Conservation (phyloP, 192 early-diverging fungal genomes). For the Coemansia sp. region DNA sequence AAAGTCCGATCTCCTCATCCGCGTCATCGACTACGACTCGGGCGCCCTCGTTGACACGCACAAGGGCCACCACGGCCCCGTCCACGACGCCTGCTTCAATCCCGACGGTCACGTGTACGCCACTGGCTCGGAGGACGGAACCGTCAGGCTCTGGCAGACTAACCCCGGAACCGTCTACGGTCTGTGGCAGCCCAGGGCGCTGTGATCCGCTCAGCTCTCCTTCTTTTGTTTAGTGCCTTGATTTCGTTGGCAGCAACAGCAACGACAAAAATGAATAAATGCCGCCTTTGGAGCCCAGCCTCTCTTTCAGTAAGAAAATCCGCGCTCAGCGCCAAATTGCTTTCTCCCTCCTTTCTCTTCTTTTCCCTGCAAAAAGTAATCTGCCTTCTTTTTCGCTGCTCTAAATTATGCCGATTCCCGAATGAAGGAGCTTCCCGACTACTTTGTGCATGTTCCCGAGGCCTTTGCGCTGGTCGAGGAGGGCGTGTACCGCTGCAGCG, state of each 20-base stretch:
- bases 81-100: constrained; percentile 88
- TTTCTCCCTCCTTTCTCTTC: too few species aligned
- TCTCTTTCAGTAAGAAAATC: too few species aligned
- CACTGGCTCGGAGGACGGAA: constrained; percentile 90
- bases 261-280: too few species aligned
- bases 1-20: constrained; percentile 78
- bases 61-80: constrained; percentile 90
- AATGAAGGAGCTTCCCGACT: constrained; percentile 51
- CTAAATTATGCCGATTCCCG: not conserved
- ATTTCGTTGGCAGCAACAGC: too few species aligned
- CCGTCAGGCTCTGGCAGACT: constrained; percentile 89
- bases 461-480: constrained; percentile 89
- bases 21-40: constrained; percentile 79
- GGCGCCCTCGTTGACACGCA: constrained; percentile 79
- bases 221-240: too few species aligned
- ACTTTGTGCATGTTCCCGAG: constrained; percentile 65
- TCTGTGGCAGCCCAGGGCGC: constrained; percentile 68
- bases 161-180: constrained; percentile 79
- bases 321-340: too few species aligned
- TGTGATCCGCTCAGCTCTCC: not conserved
- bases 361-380: too few species aligned
- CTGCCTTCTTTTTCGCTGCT: too few species aligned
- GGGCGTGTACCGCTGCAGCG: constrained; percentile 81
- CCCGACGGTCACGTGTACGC: constrained; percentile 92
- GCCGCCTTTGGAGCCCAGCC: too few species aligned